A percentile compares a stretch with the other conserved stretches of the same genome.
These are phyloP conservation scores for Somion occarium DNA, from an alignment of 1,284 basidiomycete genomes.

Conservation along the genomic window DNA sequence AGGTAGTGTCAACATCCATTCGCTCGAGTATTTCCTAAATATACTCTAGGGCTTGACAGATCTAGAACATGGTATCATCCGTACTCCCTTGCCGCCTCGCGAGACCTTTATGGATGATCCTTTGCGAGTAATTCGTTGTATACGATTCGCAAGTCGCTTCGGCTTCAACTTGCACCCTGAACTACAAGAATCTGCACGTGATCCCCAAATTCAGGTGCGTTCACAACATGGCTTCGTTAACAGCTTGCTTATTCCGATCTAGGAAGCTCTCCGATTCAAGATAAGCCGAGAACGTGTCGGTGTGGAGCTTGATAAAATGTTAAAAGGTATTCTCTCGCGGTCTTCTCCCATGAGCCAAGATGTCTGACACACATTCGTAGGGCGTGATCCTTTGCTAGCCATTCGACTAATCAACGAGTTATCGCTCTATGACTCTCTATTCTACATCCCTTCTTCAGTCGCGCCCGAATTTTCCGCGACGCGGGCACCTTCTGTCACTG, in stretches of 20 bases:
- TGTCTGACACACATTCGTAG: conserved; percentile 32
- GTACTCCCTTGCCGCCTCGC: conserved; percentile 84
- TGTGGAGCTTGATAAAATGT: conserved; percentile 88
- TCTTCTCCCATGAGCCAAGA: neutral
- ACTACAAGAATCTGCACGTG: conserved; percentile 61
- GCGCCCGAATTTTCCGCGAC: conserved; percentile 40
- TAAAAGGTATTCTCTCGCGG: conserved; percentile 53
- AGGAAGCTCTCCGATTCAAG: conserved; percentile 74
- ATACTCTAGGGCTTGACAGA: conserved; percentile 74
- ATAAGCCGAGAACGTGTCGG: conserved; percentile 90
- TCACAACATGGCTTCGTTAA: neutral
- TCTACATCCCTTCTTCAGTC: conserved; percentile 49
- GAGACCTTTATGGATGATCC: conserved; percentile 96
- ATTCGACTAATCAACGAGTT: conserved; percentile 70
- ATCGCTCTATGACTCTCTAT: conserved; percentile 68
- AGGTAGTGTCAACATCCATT: conserved; percentile 36
- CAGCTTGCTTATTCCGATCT: conserved; percentile 7
- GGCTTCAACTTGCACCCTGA: conserved; percentile 79
- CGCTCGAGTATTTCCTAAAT: neutral
- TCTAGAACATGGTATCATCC: conserved; percentile 73
- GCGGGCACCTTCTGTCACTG: conserved; percentile 31
- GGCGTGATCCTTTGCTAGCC: conserved; percentile 69
- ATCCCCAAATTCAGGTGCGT: conserved; percentile 67
- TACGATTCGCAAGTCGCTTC: conserved; percentile 91
- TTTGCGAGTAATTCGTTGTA: conserved; percentile 83